These are phyloP conservation scores for Taxawa tesnikishii DNA, from an alignment of 2,329 filamentous ascomycete species.

Conservation along the genomic window DNA sequence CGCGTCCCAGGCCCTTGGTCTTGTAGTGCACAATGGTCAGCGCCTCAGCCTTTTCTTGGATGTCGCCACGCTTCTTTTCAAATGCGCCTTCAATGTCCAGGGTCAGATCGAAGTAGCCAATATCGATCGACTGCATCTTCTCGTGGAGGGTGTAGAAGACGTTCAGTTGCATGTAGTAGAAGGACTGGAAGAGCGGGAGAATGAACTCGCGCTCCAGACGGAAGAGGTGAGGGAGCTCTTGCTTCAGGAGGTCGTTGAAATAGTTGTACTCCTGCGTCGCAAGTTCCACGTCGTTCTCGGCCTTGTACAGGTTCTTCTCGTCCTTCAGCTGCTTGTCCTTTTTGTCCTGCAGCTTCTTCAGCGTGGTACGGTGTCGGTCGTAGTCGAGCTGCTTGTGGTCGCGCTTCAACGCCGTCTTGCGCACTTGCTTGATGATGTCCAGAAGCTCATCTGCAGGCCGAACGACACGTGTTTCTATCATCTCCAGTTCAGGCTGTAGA, in stretches of 20 bases:
- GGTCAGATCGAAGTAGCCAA: constrained; percentile 92
- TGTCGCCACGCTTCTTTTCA: constrained; percentile 73
- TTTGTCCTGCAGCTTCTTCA: constrained; percentile 96
- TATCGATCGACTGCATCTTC: constrained; percentile 94
- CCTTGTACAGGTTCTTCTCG: constrained; percentile 93
- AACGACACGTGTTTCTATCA: constrained; percentile 89
- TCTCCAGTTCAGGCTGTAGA: constrained; percentile 82
- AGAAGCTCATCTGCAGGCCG: constrained; percentile 85
- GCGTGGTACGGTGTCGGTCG: constrained; percentile 66
- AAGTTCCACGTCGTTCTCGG: constrained; percentile 80
- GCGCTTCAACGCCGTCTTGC: constrained; percentile 77
- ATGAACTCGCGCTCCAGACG: constrained; percentile 87
- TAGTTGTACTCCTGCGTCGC: constrained; percentile 95
- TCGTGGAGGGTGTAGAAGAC: constrained; percentile 98
- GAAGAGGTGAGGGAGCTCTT: constrained; percentile 89
- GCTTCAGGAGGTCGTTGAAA: constrained; percentile 94
- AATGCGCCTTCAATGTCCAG: constrained; percentile 88
- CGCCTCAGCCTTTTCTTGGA: constrained; percentile 72
- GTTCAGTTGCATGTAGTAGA: constrained; percentile 99
- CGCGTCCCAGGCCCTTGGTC: constrained; percentile 44
- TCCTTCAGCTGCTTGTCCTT: constrained; percentile 95
- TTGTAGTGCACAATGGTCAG: constrained; percentile 85
- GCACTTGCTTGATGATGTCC: constrained; percentile 89
- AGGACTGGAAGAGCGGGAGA: constrained; percentile 90
- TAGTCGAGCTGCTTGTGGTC: constrained; percentile 97